Evolutionary conservation across 2,329 filamentous ascomycete genomes (phyloP).

Genomic region (Botrytis fragariae): DNA sequence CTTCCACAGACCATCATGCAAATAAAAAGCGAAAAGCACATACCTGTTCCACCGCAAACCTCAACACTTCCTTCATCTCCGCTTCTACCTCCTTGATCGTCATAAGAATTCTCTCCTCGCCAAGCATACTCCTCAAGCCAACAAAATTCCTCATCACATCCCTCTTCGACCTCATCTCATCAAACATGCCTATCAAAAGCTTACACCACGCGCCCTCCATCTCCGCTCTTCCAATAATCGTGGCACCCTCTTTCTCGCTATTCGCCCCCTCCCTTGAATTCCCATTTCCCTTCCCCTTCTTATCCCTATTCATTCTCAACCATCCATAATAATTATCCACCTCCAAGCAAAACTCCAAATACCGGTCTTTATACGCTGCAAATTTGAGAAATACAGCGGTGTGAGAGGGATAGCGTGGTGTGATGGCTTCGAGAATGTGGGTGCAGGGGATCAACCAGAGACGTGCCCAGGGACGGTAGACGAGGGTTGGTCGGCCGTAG

Average conservation of each 20-base stretch:
- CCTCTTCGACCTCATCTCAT: neutral
- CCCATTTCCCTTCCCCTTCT: neutral
- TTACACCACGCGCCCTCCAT: conserved; percentile 8
- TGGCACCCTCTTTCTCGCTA: neutral
- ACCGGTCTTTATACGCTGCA: neutral
- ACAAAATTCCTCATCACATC: neutral
- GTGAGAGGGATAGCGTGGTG: neutral
- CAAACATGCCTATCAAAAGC: neutral
- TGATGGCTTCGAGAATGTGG: neutral
- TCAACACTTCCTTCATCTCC: neutral
- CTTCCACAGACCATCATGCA: no score
- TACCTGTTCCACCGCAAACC: neutral
- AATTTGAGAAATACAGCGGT: neutral
- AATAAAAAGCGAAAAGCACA: neutral
- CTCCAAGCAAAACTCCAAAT: neutral
- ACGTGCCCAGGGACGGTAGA: neutral
- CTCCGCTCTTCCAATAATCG: neutral
- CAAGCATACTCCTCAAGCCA: neutral
- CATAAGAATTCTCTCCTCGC: neutral
- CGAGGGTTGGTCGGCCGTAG: neutral
- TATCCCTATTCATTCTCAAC: neutral
- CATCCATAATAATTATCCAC: neutral
- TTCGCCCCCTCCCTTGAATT: neutral
- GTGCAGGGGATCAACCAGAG: neutral
- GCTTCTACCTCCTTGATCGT: neutral